These are phyloP conservation scores for Exophiala sp. DNA, from an alignment of 2,329 filamentous ascomycete genomes.

Conservation along the genomic window DNA sequence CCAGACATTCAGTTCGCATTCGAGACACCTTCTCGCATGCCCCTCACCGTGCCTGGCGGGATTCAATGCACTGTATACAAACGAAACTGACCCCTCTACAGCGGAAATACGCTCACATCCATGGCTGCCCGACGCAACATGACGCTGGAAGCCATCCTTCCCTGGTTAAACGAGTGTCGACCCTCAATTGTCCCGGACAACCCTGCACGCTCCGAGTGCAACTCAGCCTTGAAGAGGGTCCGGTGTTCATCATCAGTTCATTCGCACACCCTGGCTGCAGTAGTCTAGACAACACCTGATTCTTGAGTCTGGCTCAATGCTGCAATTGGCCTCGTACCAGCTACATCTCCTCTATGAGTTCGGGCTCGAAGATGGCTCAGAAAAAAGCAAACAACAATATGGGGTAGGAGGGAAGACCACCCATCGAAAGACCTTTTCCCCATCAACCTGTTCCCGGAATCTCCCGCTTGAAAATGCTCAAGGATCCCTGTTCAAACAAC, in stretches of 20 bases:
- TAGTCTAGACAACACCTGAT: not conserved
- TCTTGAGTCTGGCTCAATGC: not conserved
- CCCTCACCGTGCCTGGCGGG: too few species aligned
- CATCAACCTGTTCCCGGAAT: slow-evolving; percentile 10
- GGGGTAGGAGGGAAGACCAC: not conserved
- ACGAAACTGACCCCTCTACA: too few species aligned
- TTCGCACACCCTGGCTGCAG: not conserved
- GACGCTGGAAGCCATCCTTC: not conserved
- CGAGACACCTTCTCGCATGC: too few species aligned
- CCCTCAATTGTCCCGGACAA: not conserved
- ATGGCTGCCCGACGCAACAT: too few species aligned
- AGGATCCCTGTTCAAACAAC: slow-evolving; percentile 9
- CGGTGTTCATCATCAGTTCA: not conserved
- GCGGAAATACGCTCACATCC: too few species aligned
- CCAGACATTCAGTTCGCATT: too few species aligned
- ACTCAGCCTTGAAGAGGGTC: not conserved
- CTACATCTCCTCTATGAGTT: too few species aligned
- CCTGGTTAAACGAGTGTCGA: not conserved
- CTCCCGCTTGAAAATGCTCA: slow-evolving; percentile 12
- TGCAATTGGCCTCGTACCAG: not conserved
- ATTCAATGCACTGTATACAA: too few species aligned
- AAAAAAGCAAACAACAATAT: not conserved
- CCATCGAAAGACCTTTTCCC: slow-evolving; percentile 1
- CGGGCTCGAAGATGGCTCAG: too few species aligned
- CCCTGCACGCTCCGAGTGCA: not conserved